phyloP scores from a whole-genome alignment of 1,284 basidiomycete genomes.

The Farysia itapuensis region DNA sequence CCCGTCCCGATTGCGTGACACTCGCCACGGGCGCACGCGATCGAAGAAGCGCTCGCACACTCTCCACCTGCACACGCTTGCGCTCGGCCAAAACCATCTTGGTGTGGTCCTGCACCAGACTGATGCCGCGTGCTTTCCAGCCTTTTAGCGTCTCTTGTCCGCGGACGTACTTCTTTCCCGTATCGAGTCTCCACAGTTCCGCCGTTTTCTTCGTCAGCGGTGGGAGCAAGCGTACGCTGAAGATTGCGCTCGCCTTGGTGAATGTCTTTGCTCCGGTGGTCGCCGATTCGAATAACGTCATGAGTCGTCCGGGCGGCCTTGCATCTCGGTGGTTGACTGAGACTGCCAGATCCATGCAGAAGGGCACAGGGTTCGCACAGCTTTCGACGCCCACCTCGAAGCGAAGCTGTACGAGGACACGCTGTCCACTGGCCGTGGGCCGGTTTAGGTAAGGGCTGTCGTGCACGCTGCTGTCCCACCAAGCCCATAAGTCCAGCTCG shows the following conservation, averaged over 20 bases:
- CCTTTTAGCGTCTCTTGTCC: slow-evolving; percentile 79
- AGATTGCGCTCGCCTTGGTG: slow-evolving; percentile 70
- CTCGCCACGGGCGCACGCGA: slow-evolving; percentile 11
- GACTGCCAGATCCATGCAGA: slow-evolving; percentile 82
- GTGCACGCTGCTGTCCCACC: slow-evolving; percentile 95
- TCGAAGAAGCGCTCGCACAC: slow-evolving; percentile 73
- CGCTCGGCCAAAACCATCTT: slow-evolving; percentile 71
- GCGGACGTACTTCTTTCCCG: slow-evolving; percentile 85
- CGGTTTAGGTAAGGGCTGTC: slow-evolving; percentile 82
- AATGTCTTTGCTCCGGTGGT: slow-evolving; percentile 64
- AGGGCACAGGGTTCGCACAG: slow-evolving; percentile 78
- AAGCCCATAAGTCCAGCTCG: slow-evolving; percentile 48
- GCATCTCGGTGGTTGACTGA: slow-evolving; percentile 84
- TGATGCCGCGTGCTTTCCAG: slow-evolving; percentile 86
- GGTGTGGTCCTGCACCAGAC: slow-evolving; percentile 80
- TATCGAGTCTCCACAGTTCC: slow-evolving; percentile 93
- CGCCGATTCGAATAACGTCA: slow-evolving; percentile 63
- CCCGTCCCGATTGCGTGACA: slow-evolving; percentile 35
- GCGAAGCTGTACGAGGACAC: slow-evolving; percentile 75
- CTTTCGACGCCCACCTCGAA: slow-evolving; percentile 81
- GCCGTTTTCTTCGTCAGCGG: slow-evolving; percentile 80
- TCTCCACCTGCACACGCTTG: slow-evolving; percentile 82
- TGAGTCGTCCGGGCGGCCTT: slow-evolving; percentile 76
- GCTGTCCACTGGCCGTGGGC: slow-evolving; percentile 75
- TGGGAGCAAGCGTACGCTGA: slow-evolving; percentile 77